These are phyloP conservation scores for Pseudotsuga menziesii DNA, from an alignment of 75 land plant genomes.

Conservation along the genomic window DNA sequence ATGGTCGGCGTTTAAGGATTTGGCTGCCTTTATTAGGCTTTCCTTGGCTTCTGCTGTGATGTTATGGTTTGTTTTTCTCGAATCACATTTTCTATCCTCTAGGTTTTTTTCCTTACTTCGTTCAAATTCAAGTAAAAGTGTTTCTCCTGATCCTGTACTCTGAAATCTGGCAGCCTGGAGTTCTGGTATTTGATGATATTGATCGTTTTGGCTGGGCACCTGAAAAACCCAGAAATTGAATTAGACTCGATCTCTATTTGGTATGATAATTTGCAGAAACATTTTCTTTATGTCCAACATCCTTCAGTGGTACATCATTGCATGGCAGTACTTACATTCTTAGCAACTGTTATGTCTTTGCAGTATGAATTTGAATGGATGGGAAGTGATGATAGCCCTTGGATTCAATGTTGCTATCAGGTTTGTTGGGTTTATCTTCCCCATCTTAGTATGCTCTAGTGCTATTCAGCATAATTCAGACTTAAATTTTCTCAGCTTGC, in stretches of 20 bases:
- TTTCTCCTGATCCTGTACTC: no score
- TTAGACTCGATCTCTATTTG: constrained; percentile 81
- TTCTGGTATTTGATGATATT: constrained; percentile 73
- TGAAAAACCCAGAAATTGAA: constrained; percentile 61
- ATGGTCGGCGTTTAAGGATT: constrained; percentile 19
- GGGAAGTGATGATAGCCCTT: constrained; percentile 40
- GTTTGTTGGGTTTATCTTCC: constrained; percentile 12
- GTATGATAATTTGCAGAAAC: constrained; percentile 19
- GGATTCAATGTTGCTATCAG: constrained; percentile 76
- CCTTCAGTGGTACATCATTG: not conserved
- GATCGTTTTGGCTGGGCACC: constrained; percentile 58
- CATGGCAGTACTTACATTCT: not conserved
- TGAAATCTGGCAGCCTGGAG: constrained; percentile 52
- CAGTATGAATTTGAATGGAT: constrained; percentile 28
- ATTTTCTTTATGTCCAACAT: not conserved
- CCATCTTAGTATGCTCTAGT: no score
- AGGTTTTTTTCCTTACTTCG: not conserved
- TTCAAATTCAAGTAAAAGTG: not conserved
- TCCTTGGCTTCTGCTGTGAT: constrained; percentile 25
- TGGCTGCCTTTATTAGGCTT: constrained; percentile 11
- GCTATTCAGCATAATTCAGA: no score
- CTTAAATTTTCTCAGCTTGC: not conserved
- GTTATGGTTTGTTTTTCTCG: constrained; percentile 15
- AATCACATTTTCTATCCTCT: not conserved
- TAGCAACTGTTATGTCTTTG: not conserved